Evolutionary conservation across 2,329 filamentous ascomycete genomes (phyloP).

Genomic region (Aspergillus sp.): DNA sequence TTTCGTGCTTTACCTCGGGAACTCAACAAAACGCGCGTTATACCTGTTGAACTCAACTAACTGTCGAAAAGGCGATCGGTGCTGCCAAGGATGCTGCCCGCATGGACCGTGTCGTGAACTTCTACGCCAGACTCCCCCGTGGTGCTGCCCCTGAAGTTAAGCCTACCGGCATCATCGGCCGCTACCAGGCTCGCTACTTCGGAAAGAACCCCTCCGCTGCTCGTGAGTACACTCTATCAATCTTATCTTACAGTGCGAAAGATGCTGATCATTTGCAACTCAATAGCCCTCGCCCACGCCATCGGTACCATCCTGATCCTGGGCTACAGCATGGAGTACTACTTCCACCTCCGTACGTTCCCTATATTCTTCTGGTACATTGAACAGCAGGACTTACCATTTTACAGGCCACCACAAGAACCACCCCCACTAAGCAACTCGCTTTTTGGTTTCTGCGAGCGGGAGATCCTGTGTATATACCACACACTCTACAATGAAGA

Average conservation of each 20-base stretch:
- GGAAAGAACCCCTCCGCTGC: conserved; percentile 86
- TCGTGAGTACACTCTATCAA: conserved; percentile 65
- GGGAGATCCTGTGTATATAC: conserved; percentile 46
- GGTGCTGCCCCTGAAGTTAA: conserved; percentile 83
- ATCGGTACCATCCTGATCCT: conserved; percentile 75
- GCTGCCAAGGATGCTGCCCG: conserved; percentile 92
- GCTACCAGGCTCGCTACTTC: conserved; percentile 87
- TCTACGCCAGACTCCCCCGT: conserved; percentile 98
- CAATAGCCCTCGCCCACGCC: conserved; percentile 80
- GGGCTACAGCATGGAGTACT: conserved; percentile 98
- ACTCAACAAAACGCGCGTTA: conserved; percentile 13
- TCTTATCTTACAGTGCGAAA: neutral
- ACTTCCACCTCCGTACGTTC: conserved; percentile 96
- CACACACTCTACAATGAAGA: conserved; percentile 35
- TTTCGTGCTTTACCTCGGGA: conserved; percentile 21
- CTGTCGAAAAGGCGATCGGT: conserved; percentile 74
- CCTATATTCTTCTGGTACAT: neutral
- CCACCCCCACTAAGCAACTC: conserved; percentile 80
- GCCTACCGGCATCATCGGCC: conserved; percentile 77
- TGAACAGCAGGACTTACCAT: conserved; percentile 14
- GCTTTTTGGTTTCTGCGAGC: conserved; percentile 18
- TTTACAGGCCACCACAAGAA: conserved; percentile 97
- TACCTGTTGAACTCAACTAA: conserved; percentile 34
- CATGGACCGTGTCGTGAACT: conserved; percentile 97
- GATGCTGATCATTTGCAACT: conserved; percentile 16